Base-by-base conservation (phyloP, 768 basidiomycete genomes). In the Sistotremastrum suecicum region DNA sequence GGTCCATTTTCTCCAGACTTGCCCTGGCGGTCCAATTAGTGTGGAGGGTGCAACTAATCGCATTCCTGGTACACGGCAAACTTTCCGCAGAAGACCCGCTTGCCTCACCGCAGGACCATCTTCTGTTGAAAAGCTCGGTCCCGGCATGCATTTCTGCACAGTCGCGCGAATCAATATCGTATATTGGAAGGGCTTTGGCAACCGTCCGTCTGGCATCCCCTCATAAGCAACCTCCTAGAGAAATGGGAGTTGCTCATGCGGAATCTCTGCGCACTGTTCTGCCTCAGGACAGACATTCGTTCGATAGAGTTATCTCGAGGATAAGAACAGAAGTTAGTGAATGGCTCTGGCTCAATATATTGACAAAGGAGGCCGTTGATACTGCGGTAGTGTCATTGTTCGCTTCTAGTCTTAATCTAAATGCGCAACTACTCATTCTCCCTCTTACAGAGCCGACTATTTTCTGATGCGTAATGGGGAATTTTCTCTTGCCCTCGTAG, bases 311-410 rank as follows among this genome's bases (percentile, higher is more conserved):
- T 48, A 75, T 95, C 34, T 65, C 74, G 11, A 75, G 80, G 49
- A 85, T 91, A 35, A 67, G 89, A 48, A 80, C 72, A 1, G 79
- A 82, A 47, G 75, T 92, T 43, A 84, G 88, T 57, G 91, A 95
- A 67, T 95, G 90, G 89, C 67, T 95, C 1, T 95, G 90, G 91
- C 61, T 78, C 28, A 88, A 91, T 55, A 81, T 94, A 35, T 66
- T 95, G 43, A 92, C 88, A 2, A 72, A 72, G 54, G 74, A 76
- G 53, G 87, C 90, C 50, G 81, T 92, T 1, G 80, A 83, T 51
- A 82, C 83, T 28, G 82, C 89, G 0, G 76, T 94, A 12, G 78
- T 90, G 53, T 83, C 86, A 8, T 58, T 92, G 89, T 20, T 20
- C 20, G 20, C 20, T 20, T 20, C 20, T 20, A 20, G 20, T 20